Evolutionary conservation across 163 green algal species (phyloP).

Genomic region (Chlamydomonas reinhardtii): DNA sequence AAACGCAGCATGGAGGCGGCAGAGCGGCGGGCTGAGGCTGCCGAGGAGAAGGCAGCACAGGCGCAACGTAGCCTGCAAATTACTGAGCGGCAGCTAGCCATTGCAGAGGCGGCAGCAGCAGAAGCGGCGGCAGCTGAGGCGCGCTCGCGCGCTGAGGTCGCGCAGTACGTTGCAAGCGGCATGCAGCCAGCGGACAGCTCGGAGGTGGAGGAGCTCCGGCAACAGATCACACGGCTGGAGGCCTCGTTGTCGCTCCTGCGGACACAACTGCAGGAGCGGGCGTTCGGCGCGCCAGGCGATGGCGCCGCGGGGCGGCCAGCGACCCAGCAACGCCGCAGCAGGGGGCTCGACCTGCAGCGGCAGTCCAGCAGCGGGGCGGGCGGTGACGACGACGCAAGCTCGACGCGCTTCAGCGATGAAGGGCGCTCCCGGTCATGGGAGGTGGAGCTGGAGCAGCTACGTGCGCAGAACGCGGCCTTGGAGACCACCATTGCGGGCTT

Average conservation of each 20-base stretch:
- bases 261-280: slow-evolving; percentile 11
- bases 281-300: background rate
- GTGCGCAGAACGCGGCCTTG: slow-evolving; percentile 6
- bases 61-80: background rate
- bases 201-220: slow-evolving; percentile 23
- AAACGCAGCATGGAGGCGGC: background rate
- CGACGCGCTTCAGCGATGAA: too few relatives aligned
- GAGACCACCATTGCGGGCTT: slow-evolving; percentile 3
- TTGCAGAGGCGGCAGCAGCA: background rate
- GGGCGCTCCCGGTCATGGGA: background rate
- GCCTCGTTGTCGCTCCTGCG: slow-evolving; percentile 16
- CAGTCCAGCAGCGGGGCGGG: background rate
- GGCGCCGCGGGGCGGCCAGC: too few relatives aligned
- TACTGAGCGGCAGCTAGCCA: background rate
- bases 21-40: background rate
- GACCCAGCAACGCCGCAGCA: too few relatives aligned
- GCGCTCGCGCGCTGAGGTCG: too few relatives aligned
- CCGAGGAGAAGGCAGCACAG: background rate
- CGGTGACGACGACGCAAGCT: background rate
- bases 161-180: background rate
- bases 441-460: slow-evolving; percentile 15
- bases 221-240: slow-evolving; percentile 22
- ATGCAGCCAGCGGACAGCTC: slow-evolving; percentile 26
- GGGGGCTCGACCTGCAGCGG: background rate
- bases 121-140: background rate